Evolutionary conservation across 192 early-diverging fungal genomes (phyloP).

Genomic region (Gamsiella multidivaricata): DNA sequence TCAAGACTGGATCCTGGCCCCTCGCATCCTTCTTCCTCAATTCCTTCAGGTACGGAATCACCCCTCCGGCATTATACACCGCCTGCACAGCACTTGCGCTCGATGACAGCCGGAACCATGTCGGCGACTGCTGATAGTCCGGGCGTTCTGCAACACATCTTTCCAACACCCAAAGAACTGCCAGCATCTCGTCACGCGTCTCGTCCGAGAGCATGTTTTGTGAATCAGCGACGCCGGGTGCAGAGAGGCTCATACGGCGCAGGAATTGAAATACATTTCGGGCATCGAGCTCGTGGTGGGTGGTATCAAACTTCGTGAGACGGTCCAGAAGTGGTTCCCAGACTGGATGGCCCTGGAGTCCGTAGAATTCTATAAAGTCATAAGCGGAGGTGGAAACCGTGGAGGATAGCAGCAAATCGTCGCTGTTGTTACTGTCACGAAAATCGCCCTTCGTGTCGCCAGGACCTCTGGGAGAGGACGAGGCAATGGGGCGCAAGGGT

Average conservation of each 20-base stretch:
- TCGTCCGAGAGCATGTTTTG: constrained; percentile 12
- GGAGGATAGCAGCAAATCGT: neutral
- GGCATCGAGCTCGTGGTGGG: constrained; percentile 31
- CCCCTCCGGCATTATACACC: constrained; percentile 18
- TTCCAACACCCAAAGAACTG: constrained; percentile 38
- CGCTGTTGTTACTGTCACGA: neutral
- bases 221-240: neutral
- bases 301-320: constrained; percentile 43
- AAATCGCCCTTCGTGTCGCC: neutral
- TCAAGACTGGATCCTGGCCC: constrained; percentile 21
- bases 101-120: constrained; percentile 51
- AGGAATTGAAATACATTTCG: constrained; percentile 44
- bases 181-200: constrained; percentile 20
- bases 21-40: constrained; percentile 5
- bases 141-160: constrained; percentile 35
- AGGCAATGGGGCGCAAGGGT: neutral
- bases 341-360: constrained; percentile 24
- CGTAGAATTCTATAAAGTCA: constrained; percentile 33
- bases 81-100: constrained; percentile 40
- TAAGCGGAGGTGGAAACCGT: constrained; percentile 13
- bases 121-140: constrained; percentile 38
- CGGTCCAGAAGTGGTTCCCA: constrained; percentile 52
- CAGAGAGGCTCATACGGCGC: constrained; percentile 19
- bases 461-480: no score
- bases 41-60: constrained; percentile 33